Percentiles rank a stretch among this genome's conserved stretches.
Conservation (phyloP, 768 basidiomycete species). For the Nidularia sp. region DNA sequence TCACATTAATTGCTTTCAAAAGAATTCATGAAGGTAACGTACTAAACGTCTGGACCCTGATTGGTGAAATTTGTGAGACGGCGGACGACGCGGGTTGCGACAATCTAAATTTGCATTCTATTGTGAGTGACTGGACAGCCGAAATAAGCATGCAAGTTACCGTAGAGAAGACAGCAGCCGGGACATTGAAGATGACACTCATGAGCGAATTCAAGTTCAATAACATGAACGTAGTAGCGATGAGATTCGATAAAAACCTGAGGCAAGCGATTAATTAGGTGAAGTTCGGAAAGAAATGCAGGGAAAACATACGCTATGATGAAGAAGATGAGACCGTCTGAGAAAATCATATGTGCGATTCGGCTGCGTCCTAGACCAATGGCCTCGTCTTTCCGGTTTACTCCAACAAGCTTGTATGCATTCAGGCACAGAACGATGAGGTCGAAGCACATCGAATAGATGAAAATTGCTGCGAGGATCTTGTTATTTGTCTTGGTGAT, state of each 20-base stretch:
- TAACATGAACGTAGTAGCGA: conserved; percentile 62
- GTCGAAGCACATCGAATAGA: conserved; percentile 77
- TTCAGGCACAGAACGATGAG: conserved; percentile 56
- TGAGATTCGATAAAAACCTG: conserved; percentile 39
- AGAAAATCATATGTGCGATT: conserved; percentile 62
- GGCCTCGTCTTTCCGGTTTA: conserved; percentile 11
- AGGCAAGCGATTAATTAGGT: neutral
- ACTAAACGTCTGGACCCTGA: conserved; percentile 41
- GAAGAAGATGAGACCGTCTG: conserved; percentile 73
- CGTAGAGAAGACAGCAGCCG: conserved; percentile 52
- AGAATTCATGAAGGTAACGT: conserved; percentile 12
- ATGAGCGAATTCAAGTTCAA: conserved; percentile 63
- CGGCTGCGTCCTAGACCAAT: conserved; percentile 29
- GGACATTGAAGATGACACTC: conserved; percentile 64
- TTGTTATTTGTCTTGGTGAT: conserved; percentile 60
- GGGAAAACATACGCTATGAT: conserved; percentile 56
- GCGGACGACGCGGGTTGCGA: conserved; percentile 57
- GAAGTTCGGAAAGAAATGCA: neutral
- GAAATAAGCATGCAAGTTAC: conserved; percentile 21
- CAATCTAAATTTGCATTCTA: conserved; percentile 33
- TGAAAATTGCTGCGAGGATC: conserved; percentile 65
- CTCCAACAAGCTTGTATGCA: conserved; percentile 49
- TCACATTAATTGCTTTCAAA: neutral
- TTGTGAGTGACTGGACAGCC: neutral
- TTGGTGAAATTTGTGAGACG: conserved; percentile 49